phyloP scores from a whole-genome alignment of 2,329 filamentous ascomycete species.

The Beauveria sp. region DNA sequence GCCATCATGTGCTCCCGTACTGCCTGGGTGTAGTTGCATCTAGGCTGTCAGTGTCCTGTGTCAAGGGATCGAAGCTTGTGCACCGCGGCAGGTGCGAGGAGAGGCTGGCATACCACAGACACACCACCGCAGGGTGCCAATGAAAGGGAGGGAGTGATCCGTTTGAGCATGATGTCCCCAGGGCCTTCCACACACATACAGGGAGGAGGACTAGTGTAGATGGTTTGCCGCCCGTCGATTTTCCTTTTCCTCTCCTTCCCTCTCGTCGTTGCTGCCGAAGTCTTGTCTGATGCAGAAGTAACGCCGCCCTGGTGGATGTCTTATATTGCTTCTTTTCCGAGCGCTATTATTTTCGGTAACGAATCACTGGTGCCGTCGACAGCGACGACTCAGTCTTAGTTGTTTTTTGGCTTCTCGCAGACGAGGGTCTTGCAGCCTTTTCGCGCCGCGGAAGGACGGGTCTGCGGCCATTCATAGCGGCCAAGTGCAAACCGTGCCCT shows the following conservation, averaged over 20 bases:
- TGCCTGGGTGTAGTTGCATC: not conserved
- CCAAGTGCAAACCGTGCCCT: constrained; percentile 1
- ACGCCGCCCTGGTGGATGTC: not conserved
- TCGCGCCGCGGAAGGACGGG: not conserved
- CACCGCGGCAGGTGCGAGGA: not conserved
- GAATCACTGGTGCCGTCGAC: not conserved
- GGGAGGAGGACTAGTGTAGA: not conserved
- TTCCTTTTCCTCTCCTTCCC: not conserved
- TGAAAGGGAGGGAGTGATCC: not conserved
- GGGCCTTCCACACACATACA: not conserved
- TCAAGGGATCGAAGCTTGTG: constrained; percentile 2
- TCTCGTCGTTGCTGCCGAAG: constrained; percentile 5
- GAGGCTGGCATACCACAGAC: not conserved
- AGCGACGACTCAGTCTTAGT: not conserved
- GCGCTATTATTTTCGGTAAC: not conserved
- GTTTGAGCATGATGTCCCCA: not conserved
- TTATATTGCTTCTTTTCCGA: not conserved
- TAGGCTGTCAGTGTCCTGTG: not conserved
- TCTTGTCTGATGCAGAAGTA: constrained; percentile 5
- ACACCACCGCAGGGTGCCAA: not conserved
- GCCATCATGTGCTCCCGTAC: constrained; percentile 7
- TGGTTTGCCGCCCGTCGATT: constrained; percentile 5
- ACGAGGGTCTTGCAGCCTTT: not conserved
- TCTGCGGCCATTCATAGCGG: not conserved
- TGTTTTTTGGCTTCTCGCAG: not conserved